Conservation (phyloP, 129 eudicot species). For the Flaveria brownii region DNA sequence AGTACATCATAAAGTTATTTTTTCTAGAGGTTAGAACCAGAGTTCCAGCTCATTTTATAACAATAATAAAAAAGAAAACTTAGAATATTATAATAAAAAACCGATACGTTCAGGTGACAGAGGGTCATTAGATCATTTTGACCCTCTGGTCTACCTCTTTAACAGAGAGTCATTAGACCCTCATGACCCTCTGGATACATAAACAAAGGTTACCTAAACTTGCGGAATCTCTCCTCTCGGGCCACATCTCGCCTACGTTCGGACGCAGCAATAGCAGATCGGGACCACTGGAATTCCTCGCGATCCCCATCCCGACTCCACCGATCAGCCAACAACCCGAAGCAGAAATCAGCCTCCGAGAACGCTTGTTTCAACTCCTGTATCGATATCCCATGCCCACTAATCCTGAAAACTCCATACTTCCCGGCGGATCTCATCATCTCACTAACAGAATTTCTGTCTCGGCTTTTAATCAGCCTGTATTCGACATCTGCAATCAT, state of each 20-base stretch:
- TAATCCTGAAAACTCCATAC: slow-evolving; percentile 55
- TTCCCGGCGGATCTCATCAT: slow-evolving; percentile 49
- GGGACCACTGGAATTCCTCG: slow-evolving; percentile 55
- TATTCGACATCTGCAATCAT: slow-evolving; percentile 55
- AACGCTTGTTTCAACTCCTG: slow-evolving; percentile 49
- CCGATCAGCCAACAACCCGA: slow-evolving; percentile 47
- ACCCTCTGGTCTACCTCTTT: no score
- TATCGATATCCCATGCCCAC: slow-evolving; percentile 55
- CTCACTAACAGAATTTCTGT: slow-evolving; percentile 38
- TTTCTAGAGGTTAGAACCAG: no score
- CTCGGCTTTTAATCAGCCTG: slow-evolving; percentile 35
- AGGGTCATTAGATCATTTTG: no score
- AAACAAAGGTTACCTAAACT: slow-evolving; percentile 45
- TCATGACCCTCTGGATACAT: neutral
- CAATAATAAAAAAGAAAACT: no score
- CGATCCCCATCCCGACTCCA: slow-evolving; percentile 54
- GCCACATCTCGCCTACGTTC: slow-evolving; percentile 44
- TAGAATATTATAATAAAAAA: no score
- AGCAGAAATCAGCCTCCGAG: slow-evolving; percentile 45
- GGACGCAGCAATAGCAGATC: slow-evolving; percentile 39
- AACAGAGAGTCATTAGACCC: no score
- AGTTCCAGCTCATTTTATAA: no score
- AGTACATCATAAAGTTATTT: no score
- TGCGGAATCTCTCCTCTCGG: slow-evolving; percentile 48
- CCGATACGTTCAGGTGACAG: no score